These are phyloP conservation scores for Hypoxylon crocopeplum DNA, from an alignment of 495 filamentous ascomycete genomes.

Conservation along the genomic window DNA sequence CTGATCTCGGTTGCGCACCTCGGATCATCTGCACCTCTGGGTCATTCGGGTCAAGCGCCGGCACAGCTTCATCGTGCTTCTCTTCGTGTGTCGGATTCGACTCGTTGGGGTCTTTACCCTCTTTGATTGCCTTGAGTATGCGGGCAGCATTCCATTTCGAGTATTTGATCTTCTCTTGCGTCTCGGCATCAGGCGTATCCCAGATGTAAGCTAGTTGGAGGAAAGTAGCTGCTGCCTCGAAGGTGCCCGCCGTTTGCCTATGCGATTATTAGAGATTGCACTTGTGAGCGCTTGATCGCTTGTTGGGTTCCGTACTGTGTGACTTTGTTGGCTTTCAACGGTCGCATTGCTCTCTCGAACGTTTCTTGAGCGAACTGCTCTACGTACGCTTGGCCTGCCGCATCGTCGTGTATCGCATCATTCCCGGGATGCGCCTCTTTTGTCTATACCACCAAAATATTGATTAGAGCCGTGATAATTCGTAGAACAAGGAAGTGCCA, in stretches of 20 bases:
- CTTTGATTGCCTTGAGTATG: slow-evolving; percentile 88
- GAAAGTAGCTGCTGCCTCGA: slow-evolving; percentile 89
- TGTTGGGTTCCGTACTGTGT: slow-evolving; percentile 66
- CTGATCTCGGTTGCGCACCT: slow-evolving; percentile 57
- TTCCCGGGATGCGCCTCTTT: slow-evolving; percentile 63
- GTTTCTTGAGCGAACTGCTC: slow-evolving; percentile 92
- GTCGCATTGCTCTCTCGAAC: slow-evolving; percentile 80
- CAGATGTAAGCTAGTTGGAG: slow-evolving; percentile 88
- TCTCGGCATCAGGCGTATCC: slow-evolving; percentile 75
- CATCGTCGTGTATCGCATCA: slow-evolving; percentile 78
- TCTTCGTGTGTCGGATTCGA: slow-evolving; percentile 71
- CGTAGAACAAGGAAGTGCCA: not conserved
- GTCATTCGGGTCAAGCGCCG: slow-evolving; percentile 63
- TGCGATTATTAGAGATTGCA: slow-evolving; percentile 13
- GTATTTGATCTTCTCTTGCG: slow-evolving; percentile 87
- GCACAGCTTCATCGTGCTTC: slow-evolving; percentile 50
- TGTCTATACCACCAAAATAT: slow-evolving; percentile 57
- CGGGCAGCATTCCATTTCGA: slow-evolving; percentile 94
- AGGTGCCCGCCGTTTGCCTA: slow-evolving; percentile 92
- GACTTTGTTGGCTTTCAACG: slow-evolving; percentile 82
- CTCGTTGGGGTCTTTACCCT: slow-evolving; percentile 90
- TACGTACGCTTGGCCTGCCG: slow-evolving; percentile 86
- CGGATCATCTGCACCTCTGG: slow-evolving; percentile 66
- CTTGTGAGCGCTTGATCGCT: not conserved
- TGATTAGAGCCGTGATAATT: not conserved